Evolutionary conservation across 2,329 filamentous ascomycete species (phyloP).

Genomic region (Epichloe gansuensis): DNA sequence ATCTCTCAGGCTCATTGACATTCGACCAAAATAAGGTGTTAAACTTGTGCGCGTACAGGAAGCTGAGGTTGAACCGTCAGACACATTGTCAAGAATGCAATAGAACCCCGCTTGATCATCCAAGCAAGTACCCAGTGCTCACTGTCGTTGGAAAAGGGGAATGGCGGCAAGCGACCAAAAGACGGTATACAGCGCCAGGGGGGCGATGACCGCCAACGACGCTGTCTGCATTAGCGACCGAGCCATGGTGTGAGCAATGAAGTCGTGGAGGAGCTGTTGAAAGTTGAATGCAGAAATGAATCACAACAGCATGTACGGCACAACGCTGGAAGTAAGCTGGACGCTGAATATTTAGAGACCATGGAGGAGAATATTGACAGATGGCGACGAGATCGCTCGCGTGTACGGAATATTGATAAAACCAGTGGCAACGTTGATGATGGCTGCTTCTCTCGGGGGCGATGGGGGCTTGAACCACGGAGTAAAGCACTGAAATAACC

Average conservation of each 20-base stretch:
- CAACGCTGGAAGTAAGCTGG: no score
- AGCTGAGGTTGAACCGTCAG: slow-evolving; percentile 32
- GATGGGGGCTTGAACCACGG: no score
- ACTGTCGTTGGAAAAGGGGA: slow-evolving; percentile 71
- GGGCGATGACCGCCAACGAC: slow-evolving; percentile 30
- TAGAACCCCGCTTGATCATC: neutral
- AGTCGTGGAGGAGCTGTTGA: neutral
- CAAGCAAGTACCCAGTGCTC: slow-evolving; percentile 20
- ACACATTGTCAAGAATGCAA: neutral
- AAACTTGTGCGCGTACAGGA: slow-evolving; percentile 72
- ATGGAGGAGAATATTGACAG: neutral
- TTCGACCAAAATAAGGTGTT: slow-evolving; percentile 61
- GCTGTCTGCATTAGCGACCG: slow-evolving; percentile 20
- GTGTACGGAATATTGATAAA: neutral
- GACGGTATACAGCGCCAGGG: slow-evolving; percentile 51
- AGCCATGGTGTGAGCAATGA: neutral
- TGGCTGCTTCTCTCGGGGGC: no score
- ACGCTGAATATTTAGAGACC: neutral
- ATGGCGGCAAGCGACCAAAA: slow-evolving; percentile 54
- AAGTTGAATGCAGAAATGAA: no score
- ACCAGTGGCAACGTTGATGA: no score
- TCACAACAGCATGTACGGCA: no score
- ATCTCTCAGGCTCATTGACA: slow-evolving; percentile 62
- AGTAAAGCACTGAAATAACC: no score
- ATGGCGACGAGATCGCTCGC: neutral